Base-by-base conservation (phyloP, 345 rosid genomes). In the Diplotaxis tenuifolia region DNA sequence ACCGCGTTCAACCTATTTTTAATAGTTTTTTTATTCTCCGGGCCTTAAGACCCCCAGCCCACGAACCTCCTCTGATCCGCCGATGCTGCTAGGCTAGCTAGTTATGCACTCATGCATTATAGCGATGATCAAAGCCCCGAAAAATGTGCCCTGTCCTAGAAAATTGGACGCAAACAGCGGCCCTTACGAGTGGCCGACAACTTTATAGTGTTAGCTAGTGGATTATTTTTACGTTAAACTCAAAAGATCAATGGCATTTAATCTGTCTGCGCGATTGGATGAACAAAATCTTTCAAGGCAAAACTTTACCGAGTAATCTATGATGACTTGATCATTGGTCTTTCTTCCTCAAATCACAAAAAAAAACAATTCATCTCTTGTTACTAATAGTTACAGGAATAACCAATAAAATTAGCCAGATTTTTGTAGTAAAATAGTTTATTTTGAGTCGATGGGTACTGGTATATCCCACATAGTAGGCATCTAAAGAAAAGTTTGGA, bases 141-240 rank as follows among this genome's bases (percentile, higher is more conserved):
- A 53, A 10, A 25, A 20, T 32, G 12, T 73, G 18, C 57, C 31
- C 32, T 55, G 54, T 63, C 50, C n/a, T n/a, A n/a, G n/a, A n/a
- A n/a, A n/a, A n/a, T n/a, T n/a, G n/a, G n/a, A n/a, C n/a, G n/a
- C n/a, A n/a, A n/a, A n/a, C n/a, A n/a, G n/a, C n/a, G n/a, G n/a
- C n/a, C n/a, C n/a, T n/a, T n/a, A 64, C 61, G 68, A 61, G 61
- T 71, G 11, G 36, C 53, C 75, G 68, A 52, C 75, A 71, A 22
- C 53, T 71, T 71, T 4, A 50, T 11, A 50, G 36, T 36, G 50
- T 49, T 45, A 6, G 5, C 14, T 38, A 7, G 34, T 18, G 23
- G 10, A 1, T 6, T 22, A 29, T 20, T 62, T 22, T 50, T 3
- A 22, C 22, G 67, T 70, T 27, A n/a, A 69, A 61, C 50, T 31